Base-by-base conservation (phyloP, 495 filamentous ascomycete genomes). In the Penicillium cosmopolitanum region DNA sequence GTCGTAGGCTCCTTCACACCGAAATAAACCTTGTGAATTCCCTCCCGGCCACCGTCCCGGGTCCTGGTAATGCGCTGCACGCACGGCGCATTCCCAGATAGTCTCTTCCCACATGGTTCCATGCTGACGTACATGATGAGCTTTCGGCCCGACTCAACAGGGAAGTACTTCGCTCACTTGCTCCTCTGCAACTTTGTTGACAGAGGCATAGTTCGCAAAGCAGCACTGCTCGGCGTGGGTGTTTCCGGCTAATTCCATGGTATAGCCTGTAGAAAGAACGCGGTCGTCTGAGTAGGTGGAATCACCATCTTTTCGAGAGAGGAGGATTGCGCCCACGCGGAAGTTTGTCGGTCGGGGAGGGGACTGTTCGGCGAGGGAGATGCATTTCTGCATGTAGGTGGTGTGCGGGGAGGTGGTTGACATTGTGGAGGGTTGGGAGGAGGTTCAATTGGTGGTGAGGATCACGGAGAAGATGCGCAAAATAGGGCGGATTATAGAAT, bases 221-320 rank as follows among this genome's bases (percentile, higher is more conserved):
- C 89, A 93, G 77, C 87, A 91, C 77, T 98, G 92, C 66, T 98
- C 95, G 5, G 95, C 95, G 63, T 98, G 95, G 0, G 93, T 97
- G 80, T 98, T 98, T 13, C 93, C 95, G 0, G 85, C 81, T 11
- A 95, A 85, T 69, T 98, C 94, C 62, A 96, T 83, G 8, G 93
- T 96, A 79, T 93, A 97, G 51, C 94, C 93, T 2, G 91, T 93
- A 2, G 90, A 84, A 42, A 97, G 82, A 62, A 96, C 80, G 15
- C 63, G 65, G 60, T 81, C 76, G 63, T 89, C 83, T 31, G 77
- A 69, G 9, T 56, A 59, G 52, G 53, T 62, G 48, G 61, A 54
- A 48, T 75, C 71, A 21, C 62, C 56, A 38, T 76, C 71, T 66
- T 68, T 62, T 25, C 82, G 63, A 50, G 87, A 81, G 28, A 96